Evolutionary conservation across 306 rosid genomes (phyloP), one percentile per base, ranked within the genome.

Genomic region (Dryas alaskensis): DNA sequence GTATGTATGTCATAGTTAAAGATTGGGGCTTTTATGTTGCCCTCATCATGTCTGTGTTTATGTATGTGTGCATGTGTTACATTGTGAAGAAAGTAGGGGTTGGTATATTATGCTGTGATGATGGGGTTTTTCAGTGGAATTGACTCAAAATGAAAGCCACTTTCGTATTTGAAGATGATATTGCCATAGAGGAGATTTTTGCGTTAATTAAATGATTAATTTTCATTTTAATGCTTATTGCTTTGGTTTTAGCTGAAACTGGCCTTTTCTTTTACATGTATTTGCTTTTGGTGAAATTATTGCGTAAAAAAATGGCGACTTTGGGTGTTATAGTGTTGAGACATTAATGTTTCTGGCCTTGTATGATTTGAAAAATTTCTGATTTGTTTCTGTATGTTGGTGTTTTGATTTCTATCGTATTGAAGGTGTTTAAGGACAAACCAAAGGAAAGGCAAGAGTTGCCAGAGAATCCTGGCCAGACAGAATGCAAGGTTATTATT

Each of bases 401-500:
- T 70, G 70, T 70, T 74, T 77, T 68, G 44, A 59, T 67, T 75
- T 25, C 49, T 82, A 4, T 66, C 60, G 25, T 73, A 25, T 64
- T 82, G 67, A 81, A 89, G 96, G 88, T 46, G 80, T 74, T 61
- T 57, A 83, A 73, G 80, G 98, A 89, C 81, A 84, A 79, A 80
- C 68, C 58, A 53, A 82, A 84, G 84, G 88, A 86, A 43, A 73
- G 70, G 73, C 89, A 88, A 19, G 98, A 95, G 61, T 54, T 78
- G 39, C 39, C 82, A 64, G 96, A 87, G 75, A 84, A 73, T 74
- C 60, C 89, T 0, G 80, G 87, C 69, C 86, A 68, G 79, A 77
- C 85, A 47, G 97, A 92, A 78, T 95, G 99, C 99, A 95, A 95
- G 99, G 99, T 95, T 73, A 65, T 73, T 67, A 46, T 72, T 72